Conservation (phyloP, 495 filamentous ascomycete species). For the Elasticomyces elasticus region DNA sequence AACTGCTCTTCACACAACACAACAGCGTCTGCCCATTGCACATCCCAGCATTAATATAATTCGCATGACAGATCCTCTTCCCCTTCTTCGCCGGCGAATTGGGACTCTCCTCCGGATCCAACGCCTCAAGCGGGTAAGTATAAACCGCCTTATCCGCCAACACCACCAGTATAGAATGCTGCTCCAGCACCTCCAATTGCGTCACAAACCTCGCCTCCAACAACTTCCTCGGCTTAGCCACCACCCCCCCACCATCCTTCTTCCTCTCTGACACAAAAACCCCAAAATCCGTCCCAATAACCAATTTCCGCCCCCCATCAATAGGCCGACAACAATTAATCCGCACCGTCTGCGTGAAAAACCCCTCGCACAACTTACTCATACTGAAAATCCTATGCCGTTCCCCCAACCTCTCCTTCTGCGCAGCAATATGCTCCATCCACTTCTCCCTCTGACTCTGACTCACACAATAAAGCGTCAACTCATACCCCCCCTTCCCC, state of each 20-base stretch:
- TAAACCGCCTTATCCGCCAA: slow-evolving; percentile 82
- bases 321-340: slow-evolving; percentile 91
- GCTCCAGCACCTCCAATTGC: slow-evolving; percentile 91
- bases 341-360: slow-evolving; percentile 70
- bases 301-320: slow-evolving; percentile 89
- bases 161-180: slow-evolving; percentile 85
- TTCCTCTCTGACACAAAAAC: slow-evolving; percentile 85
- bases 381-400: slow-evolving; percentile 91
- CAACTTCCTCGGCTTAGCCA: slow-evolving; percentile 65
- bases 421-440: slow-evolving; percentile 87
- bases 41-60: slow-evolving; percentile 95
- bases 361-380: slow-evolving; percentile 70
- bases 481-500: slow-evolving; percentile 90
- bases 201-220: slow-evolving; percentile 82
- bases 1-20: slow-evolving; percentile 84
- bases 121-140: slow-evolving; percentile 76
- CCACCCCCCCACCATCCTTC: slow-evolving; percentile 52
- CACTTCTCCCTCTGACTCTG: slow-evolving; percentile 79
- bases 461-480: slow-evolving; percentile 77
- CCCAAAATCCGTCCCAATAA: slow-evolving; percentile 86
- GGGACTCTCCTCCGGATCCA: slow-evolving; percentile 66
- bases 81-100: slow-evolving; percentile 62
- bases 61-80: slow-evolving; percentile 96
- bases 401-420: slow-evolving; percentile 74
- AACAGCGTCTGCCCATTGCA: slow-evolving; percentile 90